These are phyloP conservation scores for Coffea canephora DNA, from an alignment of 257 asterid species.

Conservation along the genomic window DNA sequence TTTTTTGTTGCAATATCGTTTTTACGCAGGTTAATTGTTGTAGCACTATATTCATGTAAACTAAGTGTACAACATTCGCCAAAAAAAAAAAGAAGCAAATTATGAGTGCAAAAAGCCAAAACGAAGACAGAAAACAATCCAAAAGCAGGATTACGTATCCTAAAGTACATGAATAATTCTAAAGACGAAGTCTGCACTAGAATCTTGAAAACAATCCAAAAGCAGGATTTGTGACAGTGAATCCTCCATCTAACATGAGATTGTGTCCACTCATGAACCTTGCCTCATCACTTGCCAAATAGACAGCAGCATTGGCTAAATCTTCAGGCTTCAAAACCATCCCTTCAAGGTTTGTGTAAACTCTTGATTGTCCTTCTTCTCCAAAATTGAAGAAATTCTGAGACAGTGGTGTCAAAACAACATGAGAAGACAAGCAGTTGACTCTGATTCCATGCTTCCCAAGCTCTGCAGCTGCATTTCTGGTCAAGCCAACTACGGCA, in stretches of 20 bases:
- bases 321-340: conserved; percentile 21
- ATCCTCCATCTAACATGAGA: conserved; percentile 41
- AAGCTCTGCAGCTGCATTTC: background rate
- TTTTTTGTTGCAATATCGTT: no score
- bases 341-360: conserved; percentile 12
- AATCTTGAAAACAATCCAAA: no score
- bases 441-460: conserved; percentile 32
- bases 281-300: conserved; percentile 35
- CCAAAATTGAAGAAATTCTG: background rate
- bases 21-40: no score
- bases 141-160: no score
- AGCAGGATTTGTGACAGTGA: conserved; percentile 14
- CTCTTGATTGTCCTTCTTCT: background rate
- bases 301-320: conserved; percentile 32
- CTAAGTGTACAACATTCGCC: no score
- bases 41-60: no score
- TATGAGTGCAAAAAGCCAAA: no score
- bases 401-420: conserved; percentile 16
- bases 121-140: no score
- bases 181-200: no score
- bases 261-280: conserved; percentile 35
- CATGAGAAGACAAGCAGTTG: conserved; percentile 35
- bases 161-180: no score
- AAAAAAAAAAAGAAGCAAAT: no score
- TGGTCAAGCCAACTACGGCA: conserved; percentile 26